These are phyloP conservation scores for Acanthamoeba pearcei DNA, from an alignment of 208 protist species.

Conservation along the genomic window DNA sequence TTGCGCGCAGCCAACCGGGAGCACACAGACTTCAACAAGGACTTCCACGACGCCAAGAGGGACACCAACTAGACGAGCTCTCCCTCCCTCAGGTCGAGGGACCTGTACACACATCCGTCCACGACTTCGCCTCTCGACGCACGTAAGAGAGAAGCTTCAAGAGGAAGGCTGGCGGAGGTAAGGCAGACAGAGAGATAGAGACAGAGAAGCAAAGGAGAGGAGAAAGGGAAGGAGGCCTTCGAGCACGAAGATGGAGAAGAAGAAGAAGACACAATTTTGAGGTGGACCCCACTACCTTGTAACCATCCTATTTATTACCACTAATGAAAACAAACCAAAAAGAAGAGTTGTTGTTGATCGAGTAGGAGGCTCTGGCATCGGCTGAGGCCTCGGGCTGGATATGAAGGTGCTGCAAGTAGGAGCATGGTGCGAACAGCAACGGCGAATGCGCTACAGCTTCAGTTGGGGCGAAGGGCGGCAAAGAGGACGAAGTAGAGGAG, in stretches of 20 bases:
- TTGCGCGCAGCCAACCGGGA: slow-evolving; percentile 56
- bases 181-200: too few relatives aligned
- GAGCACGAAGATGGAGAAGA: too few relatives aligned
- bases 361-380: too few relatives aligned
- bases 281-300: neutral
- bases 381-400: too few relatives aligned
- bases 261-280: neutral
- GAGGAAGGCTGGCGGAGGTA: too few relatives aligned
- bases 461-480: neutral
- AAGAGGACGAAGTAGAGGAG: slow-evolving; percentile 36
- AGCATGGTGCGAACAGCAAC: too few relatives aligned
- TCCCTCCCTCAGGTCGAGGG: too few relatives aligned
- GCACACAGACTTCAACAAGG: slow-evolving; percentile 60
- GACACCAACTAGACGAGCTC: slow-evolving; percentile 6
- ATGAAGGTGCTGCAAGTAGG: too few relatives aligned
- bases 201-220: neutral
- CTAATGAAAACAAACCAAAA: neutral
- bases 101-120: too few relatives aligned
- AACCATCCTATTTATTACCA: neutral
- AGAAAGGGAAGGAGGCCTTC: too few relatives aligned
- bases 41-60: slow-evolving; percentile 64
- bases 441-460: neutral
- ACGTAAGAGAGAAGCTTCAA: too few relatives aligned
- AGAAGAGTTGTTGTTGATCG: neutral
- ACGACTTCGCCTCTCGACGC: too few relatives aligned